These are phyloP conservation scores for Neurospora sublineolata DNA, from an alignment of 495 filamentous ascomycete genomes.

Conservation along the genomic window DNA sequence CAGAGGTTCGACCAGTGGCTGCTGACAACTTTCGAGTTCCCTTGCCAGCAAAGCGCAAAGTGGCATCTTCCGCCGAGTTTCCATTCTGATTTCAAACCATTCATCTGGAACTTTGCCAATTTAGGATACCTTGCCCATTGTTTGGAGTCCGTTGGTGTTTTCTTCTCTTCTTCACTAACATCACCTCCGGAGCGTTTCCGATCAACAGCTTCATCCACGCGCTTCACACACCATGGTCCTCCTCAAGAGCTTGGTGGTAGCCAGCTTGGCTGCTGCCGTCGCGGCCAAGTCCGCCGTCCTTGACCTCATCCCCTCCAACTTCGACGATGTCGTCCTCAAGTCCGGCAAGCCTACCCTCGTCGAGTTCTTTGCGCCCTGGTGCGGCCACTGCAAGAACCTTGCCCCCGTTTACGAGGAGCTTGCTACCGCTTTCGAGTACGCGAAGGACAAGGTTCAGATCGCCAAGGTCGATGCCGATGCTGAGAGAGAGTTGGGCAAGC, in stretches of 20 bases:
- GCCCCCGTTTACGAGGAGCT: constrained; percentile 93
- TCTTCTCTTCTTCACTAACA: neutral
- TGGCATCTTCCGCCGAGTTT: constrained; percentile 20
- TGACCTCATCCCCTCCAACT: constrained; percentile 80
- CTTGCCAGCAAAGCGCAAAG: constrained; percentile 16
- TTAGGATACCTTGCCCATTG: neutral
- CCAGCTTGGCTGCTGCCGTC: constrained; percentile 32
- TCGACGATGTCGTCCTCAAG: constrained; percentile 77
- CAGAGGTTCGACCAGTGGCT: constrained; percentile 4
- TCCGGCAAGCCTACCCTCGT: constrained; percentile 93
- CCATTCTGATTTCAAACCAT: constrained; percentile 20
- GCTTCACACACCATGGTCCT: constrained; percentile 31
- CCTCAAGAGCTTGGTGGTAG: constrained; percentile 42
- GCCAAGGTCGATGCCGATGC: constrained; percentile 91
- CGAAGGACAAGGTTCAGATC: constrained; percentile 74
- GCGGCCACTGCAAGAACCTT: constrained; percentile 94
- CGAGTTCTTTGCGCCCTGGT: constrained; percentile 99
- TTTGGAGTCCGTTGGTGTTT: neutral
- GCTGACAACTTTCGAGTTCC: neutral
- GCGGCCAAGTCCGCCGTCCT: constrained; percentile 55
- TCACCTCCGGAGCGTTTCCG: neutral
- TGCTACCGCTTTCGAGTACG: constrained; percentile 56
- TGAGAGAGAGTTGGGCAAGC: constrained; percentile 69
- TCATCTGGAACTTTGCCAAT: neutral
- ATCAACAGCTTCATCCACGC: neutral